phyloP scores from a whole-genome alignment of 306 rosid genomes.

The Gastrolobium villosum region DNA sequence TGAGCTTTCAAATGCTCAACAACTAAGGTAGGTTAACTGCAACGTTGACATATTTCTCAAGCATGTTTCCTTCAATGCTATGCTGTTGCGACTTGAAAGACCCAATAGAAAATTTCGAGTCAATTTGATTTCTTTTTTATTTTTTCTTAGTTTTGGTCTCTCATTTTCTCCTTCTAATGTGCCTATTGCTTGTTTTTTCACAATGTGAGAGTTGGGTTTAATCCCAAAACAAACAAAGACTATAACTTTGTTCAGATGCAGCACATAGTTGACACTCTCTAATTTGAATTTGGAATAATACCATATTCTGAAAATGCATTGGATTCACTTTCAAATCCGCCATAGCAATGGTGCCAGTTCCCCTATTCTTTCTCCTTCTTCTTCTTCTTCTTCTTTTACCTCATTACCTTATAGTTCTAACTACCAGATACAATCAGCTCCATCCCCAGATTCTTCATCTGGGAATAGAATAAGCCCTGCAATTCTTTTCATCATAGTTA shows the following conservation, averaged over 20 bases:
- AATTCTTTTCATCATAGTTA: slow-evolving; percentile 75
- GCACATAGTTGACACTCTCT: slow-evolving; percentile 39
- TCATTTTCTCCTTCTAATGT: not conserved
- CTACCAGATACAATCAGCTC: slow-evolving; percentile 54
- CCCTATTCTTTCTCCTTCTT: slow-evolving; percentile 51
- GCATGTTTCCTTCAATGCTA: slow-evolving; percentile 43
- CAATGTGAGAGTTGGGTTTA: slow-evolving; percentile 65
- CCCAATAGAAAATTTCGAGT: slow-evolving; percentile 27
- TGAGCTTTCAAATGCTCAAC: slow-evolving; percentile 56
- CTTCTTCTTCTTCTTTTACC: slow-evolving; percentile 46
- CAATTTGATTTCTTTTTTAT: slow-evolving; percentile 35
- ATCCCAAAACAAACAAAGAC: slow-evolving; percentile 60
- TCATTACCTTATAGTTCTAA: slow-evolving; percentile 52
- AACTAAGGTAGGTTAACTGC: slow-evolving; percentile 75
- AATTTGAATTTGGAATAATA: slow-evolving; percentile 51
- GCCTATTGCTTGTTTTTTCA: slow-evolving; percentile 50
- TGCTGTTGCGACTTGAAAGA: slow-evolving; percentile 16
- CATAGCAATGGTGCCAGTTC: slow-evolving; percentile 54
- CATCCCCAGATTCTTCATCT: slow-evolving; percentile 61
- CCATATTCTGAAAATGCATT: slow-evolving; percentile 65
- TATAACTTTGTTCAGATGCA: slow-evolving; percentile 38
- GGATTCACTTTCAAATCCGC: slow-evolving; percentile 62
- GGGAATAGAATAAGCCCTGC: slow-evolving; percentile 80
- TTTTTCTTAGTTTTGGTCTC: slow-evolving; percentile 17
- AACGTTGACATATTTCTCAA: slow-evolving; percentile 62